Base-by-base conservation (phyloP, 139 green algal genomes). In the Gonium pectorale region DNA sequence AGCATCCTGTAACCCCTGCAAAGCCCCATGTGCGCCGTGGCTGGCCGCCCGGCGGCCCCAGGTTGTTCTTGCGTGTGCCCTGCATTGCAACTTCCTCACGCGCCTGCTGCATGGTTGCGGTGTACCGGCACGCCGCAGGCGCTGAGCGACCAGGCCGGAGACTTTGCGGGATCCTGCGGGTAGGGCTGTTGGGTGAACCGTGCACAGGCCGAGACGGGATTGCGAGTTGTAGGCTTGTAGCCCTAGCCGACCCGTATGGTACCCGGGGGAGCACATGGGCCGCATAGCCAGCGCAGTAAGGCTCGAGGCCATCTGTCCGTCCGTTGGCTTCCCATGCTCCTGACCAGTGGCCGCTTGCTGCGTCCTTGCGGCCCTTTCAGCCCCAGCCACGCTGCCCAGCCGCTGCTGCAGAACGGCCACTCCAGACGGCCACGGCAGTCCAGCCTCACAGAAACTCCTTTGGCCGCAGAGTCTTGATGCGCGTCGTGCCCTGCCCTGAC, bases 101-200 rank as follows among this genome's bases (percentile, higher is more conserved):
- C 19, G 19, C 6, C 24, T 22, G 27, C 6, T 64, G 22, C 9
- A 9, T n/a, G 56, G 6, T 9, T 9, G 17, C 56, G 19, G n/a
- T n/a, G n/a, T n/a, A n/a, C 56, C 22, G 22, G 6, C 56, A 64
- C 9, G 22, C 56, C 56, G 19, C 49, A 79, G 59, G 87, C 87
- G 1, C 51, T 90, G 49, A 64, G 56, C 15, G 82, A 88, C 59
- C 40, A 73, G 19, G 29, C 84, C 59, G 74, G 59, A 8, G 86
- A 89, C 24, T 92, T 90, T 66, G 29, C 46, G 1, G 80, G 81
- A 29, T 86, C 67, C 54, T 92, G 89, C 72, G 89, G 89, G 44
- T 73, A 22, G 60, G 13, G n/a, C 7, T 13, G 19, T 29, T 31
- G 21, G 56, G 56, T 7, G 19, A 66, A 66, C 19, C 22, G 56